Evolutionary conservation across 2,329 filamentous ascomycete species (phyloP).

Genomic region (Harringtonia lauricola): DNA sequence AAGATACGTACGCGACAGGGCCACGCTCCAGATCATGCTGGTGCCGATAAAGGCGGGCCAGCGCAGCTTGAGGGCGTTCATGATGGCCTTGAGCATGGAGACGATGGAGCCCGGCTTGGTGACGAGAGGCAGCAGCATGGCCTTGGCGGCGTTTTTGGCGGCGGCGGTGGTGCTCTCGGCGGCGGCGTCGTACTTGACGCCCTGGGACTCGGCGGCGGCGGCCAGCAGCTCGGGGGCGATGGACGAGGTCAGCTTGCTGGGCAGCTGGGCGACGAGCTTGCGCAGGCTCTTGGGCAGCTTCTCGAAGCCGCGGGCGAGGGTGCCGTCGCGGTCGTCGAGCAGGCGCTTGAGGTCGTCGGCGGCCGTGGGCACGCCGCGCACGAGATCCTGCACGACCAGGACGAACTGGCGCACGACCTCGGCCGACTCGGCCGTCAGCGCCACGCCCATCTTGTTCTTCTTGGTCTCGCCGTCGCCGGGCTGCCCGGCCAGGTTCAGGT

Average conservation of each 20-base stretch:
- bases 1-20: conserved; percentile 62
- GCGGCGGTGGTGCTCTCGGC: conserved; percentile 34
- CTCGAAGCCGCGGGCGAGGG: conserved; percentile 48
- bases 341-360: conserved; percentile 71
- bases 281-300: conserved; percentile 69
- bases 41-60: conserved; percentile 89
- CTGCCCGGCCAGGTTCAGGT: conserved; percentile 64
- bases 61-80: conserved; percentile 73
- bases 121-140: conserved; percentile 60
- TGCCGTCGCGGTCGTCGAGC: conserved; percentile 49
- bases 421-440: conserved; percentile 72
- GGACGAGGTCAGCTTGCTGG: conserved; percentile 65
- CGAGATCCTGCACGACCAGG: conserved; percentile 79
- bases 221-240: conserved; percentile 76
- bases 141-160: conserved; percentile 46
- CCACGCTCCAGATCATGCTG: conserved; percentile 83
- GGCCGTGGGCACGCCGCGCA: conserved; percentile 86
- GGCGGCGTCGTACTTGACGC: conserved; percentile 39
- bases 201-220: conserved; percentile 64
- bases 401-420: conserved; percentile 78
- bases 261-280: conserved; percentile 76
- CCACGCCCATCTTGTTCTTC: conserved; percentile 55
- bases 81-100: conserved; percentile 77
- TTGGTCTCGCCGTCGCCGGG: too few relatives aligned
- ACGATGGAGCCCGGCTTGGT: conserved; percentile 81